Percentiles rank a stretch among this genome's conserved stretches.
Conservation (phyloP, 2,329 filamentous ascomycete genomes). For the Phialophora tarda region DNA sequence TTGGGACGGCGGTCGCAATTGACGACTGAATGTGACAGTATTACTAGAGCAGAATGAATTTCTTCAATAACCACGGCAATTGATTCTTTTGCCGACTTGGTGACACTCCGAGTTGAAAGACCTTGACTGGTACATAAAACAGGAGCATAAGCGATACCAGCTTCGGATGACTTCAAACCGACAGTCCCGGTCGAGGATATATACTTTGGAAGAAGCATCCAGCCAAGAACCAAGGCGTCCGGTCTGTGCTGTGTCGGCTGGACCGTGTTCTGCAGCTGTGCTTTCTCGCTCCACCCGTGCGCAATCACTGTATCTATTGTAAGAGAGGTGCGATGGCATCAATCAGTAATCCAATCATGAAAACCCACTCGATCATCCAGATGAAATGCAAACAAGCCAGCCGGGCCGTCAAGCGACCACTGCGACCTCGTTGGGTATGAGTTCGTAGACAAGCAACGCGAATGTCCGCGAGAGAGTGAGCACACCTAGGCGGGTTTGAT, state of each 20-base stretch:
- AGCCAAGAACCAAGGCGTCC: not conserved
- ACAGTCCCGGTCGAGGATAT: not conserved
- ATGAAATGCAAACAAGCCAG: no score
- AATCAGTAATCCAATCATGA: no score
- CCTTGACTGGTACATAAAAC: not conserved
- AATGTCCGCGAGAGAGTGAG: not conserved
- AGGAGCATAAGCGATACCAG: not conserved
- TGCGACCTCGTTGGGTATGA: no score
- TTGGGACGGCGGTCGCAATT: not conserved
- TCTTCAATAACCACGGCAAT: no score
- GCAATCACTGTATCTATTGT: no score
- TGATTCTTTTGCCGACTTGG: not conserved
- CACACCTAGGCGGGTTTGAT: no score
- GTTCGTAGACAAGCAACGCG: not conserved
- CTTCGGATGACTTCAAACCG: not conserved
- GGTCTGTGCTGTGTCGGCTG: not conserved
- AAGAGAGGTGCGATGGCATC: no score
- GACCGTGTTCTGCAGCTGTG: not conserved
- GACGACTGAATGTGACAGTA: constrained; percentile 8
- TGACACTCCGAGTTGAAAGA: not conserved
- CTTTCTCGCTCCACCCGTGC: no score
- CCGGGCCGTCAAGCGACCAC: no score
- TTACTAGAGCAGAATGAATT: constrained; percentile 1
- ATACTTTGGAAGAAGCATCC: not conserved
- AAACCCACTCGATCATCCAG: no score